A percentile compares a stretch with the other conserved stretches of the same genome.
These are phyloP conservation scores for Naganishia antarctica DNA, from an alignment of 768 basidiomycete genomes.

Conservation along the genomic window DNA sequence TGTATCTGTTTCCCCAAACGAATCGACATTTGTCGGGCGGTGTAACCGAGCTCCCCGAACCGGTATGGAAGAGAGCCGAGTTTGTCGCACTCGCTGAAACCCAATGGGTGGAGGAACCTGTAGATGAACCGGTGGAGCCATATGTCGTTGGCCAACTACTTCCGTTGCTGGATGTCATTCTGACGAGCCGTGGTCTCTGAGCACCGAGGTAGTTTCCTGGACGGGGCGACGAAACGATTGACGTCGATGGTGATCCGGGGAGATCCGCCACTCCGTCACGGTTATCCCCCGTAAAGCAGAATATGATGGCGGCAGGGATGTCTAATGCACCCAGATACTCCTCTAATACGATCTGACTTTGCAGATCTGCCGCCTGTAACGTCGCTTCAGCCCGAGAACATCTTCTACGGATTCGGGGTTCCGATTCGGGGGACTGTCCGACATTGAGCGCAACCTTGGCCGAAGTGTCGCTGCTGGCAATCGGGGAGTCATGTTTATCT, in stretches of 20 bases:
- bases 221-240: not conserved
- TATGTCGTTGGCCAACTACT: constrained; percentile 10
- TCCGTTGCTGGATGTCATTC: not conserved
- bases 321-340: not conserved
- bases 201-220: not conserved
- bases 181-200: not conserved
- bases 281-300: not conserved
- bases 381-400: not conserved
- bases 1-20: constrained; percentile 5
- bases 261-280: not conserved
- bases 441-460: no score
- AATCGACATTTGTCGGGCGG: not conserved
- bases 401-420: not conserved
- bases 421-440: no score
- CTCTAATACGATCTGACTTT: not conserved
- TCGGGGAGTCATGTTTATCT: no score
- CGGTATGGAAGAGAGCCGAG: not conserved
- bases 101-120: not conserved
- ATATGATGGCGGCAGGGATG: not conserved
- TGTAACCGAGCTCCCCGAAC: not conserved
- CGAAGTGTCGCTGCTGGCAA: no score
- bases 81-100: not conserved
- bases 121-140: constrained; percentile 1
- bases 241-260: not conserved
- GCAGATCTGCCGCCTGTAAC: not conserved